Conservation (phyloP, 73 alveolate genomes). For the Paramecium caudatum region DNA sequence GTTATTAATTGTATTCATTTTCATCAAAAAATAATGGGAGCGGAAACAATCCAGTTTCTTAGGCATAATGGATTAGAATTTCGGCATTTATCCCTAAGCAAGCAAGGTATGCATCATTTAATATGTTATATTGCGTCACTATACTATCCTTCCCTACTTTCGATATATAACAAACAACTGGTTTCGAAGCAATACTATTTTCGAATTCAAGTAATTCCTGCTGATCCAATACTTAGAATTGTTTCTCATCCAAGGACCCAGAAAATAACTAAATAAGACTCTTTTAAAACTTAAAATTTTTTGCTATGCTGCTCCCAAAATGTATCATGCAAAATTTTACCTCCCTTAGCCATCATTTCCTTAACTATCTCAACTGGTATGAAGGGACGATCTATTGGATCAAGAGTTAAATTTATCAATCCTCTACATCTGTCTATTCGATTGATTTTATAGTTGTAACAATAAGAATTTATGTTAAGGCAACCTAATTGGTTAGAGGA, state of each 20-base stretch:
- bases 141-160: background rate
- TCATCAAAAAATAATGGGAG: background rate
- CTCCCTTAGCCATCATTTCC: background rate
- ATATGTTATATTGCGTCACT: background rate
- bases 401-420: background rate
- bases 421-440: background rate
- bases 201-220: background rate
- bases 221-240: background rate
- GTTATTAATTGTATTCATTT: background rate
- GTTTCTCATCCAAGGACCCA: background rate
- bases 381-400: background rate
- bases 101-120: background rate
- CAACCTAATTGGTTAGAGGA: background rate
- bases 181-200: background rate
- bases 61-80: background rate
- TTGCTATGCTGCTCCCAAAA: background rate
- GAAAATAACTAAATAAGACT: too few species aligned
- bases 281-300: too few species aligned
- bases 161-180: conserved; percentile 8
- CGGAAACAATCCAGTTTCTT: background rate
- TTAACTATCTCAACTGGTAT: background rate
- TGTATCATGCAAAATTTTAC: background rate
- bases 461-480: background rate
- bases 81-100: background rate
- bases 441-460: conserved; percentile 1